These are phyloP conservation scores for Eragrostis tef DNA, from an alignment of 202 grass and related monocot species.

Conservation along the genomic window DNA sequence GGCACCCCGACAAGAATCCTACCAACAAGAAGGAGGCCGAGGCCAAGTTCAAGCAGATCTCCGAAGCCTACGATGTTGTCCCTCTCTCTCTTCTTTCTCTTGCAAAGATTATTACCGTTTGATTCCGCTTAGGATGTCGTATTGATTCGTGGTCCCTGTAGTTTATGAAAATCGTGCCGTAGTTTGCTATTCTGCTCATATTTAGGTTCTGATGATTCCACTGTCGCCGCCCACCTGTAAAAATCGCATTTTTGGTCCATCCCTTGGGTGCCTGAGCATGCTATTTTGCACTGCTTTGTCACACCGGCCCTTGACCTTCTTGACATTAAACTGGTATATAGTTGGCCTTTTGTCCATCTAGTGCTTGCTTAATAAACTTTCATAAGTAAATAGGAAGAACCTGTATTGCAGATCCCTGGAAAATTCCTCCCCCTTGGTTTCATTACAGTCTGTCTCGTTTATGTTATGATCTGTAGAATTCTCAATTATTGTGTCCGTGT, in stretches of 20 bases:
- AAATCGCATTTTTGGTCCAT: neutral
- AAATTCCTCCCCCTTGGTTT: neutral
- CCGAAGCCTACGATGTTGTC: conserved; percentile 69
- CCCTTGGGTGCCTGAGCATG: neutral
- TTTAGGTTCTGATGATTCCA: neutral
- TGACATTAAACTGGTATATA: neutral
- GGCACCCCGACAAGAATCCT: conserved; percentile 93
- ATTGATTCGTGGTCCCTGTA: conserved; percentile 8
- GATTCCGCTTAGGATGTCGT: neutral
- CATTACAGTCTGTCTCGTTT: neutral
- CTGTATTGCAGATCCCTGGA: neutral
- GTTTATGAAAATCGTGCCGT: neutral
- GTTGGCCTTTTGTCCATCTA: neutral
- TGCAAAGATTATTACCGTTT: neutral
- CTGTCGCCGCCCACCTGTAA: neutral
- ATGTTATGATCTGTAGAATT: neutral
- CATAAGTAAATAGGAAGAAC: neutral
- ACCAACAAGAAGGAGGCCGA: conserved; percentile 82
- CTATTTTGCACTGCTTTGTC: neutral
- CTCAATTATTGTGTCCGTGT: neutral
- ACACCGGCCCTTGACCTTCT: no score
- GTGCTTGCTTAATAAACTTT: neutral
- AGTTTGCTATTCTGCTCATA: neutral
- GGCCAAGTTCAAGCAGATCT: conserved; percentile 98
- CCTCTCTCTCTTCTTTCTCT: neutral